phyloP scores from a whole-genome alignment of 2,329 filamentous ascomycete species.

The Ilyonectria sp. region DNA sequence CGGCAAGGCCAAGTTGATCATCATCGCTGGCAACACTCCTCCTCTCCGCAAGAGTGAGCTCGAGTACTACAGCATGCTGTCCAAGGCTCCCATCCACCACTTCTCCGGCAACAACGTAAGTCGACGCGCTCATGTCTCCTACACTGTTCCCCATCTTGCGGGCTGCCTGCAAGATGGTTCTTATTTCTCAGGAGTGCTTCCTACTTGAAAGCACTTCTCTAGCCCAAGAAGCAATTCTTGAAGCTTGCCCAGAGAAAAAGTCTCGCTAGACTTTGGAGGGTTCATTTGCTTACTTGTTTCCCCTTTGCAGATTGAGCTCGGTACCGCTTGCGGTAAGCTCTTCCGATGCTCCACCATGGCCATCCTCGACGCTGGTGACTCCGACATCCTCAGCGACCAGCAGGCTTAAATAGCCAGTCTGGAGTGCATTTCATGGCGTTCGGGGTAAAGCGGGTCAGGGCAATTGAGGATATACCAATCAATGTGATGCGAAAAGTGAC shows the following conservation, averaged over 20 bases:
- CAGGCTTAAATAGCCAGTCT: slow-evolving; percentile 65
- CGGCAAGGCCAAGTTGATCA: slow-evolving; percentile 98
- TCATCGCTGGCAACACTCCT: slow-evolving; percentile 94
- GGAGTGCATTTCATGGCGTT: slow-evolving; percentile 60
- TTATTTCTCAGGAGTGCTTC: slow-evolving; percentile 45
- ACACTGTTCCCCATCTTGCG: slow-evolving; percentile 38
- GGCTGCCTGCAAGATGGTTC: slow-evolving; percentile 38
- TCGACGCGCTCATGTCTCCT: slow-evolving; percentile 55
- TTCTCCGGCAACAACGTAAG: slow-evolving; percentile 99
- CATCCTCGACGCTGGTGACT: slow-evolving; percentile 97
- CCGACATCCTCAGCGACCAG: slow-evolving; percentile 92
- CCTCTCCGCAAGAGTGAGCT: slow-evolving; percentile 98
- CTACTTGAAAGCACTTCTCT: slow-evolving; percentile 40
- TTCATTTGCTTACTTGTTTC: slow-evolving; percentile 72
- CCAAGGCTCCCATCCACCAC: slow-evolving; percentile 97
- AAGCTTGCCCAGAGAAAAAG: slow-evolving; percentile 91
- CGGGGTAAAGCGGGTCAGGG: slow-evolving; percentile 56
- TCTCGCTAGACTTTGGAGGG: slow-evolving; percentile 91
- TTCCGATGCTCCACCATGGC: slow-evolving; percentile 99
- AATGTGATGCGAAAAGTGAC: slow-evolving; percentile 53
- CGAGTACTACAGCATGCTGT: slow-evolving; percentile 94
- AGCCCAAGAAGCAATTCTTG: slow-evolving; percentile 48
- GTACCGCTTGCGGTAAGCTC: slow-evolving; percentile 98
- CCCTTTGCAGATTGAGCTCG: slow-evolving; percentile 88
- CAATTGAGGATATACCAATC: slow-evolving; percentile 57